A percentile compares a stretch with the other conserved stretches of the same genome.
phyloP scores from a whole-genome alignment of 345 rosid species.

The Carallia pectinifolia region DNA sequence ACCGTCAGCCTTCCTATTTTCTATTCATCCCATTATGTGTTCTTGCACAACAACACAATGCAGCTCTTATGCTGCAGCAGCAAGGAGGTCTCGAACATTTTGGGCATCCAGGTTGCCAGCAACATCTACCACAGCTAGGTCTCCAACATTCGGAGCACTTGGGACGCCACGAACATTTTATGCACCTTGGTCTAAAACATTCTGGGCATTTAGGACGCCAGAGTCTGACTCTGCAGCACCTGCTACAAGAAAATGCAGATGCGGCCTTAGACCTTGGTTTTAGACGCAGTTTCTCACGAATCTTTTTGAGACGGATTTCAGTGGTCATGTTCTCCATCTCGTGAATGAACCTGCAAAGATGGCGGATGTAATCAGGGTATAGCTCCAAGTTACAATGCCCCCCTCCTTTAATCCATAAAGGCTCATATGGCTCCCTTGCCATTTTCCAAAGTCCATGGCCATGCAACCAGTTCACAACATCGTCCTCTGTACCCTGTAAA shows the following conservation, averaged over 20 bases:
- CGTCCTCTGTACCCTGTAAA: slow-evolving; percentile 92
- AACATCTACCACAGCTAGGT: slow-evolving; percentile 35
- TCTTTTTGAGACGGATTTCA: slow-evolving; percentile 65
- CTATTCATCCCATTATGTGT: slow-evolving; percentile 19
- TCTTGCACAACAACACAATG: slow-evolving; percentile 41
- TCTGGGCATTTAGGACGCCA: slow-evolving; percentile 45
- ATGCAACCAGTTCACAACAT: slow-evolving; percentile 94
- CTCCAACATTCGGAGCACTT: slow-evolving; percentile 41
- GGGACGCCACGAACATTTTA: slow-evolving; percentile 31
- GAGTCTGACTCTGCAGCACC: slow-evolving; percentile 52
- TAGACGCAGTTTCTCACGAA: slow-evolving; percentile 48
- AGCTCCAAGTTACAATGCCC: slow-evolving; percentile 98
- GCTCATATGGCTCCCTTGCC: slow-evolving; percentile 90
- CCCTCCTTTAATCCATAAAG: slow-evolving; percentile 98
- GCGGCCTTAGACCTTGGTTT: slow-evolving; percentile 35
- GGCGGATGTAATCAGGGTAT: slow-evolving; percentile 86
- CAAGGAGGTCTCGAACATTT: slow-evolving; percentile 20
- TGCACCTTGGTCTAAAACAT: slow-evolving; percentile 32
- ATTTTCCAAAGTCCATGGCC: slow-evolving; percentile 89
- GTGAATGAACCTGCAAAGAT: slow-evolving; percentile 71
- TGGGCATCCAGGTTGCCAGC: not conserved
- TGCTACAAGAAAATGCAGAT: slow-evolving; percentile 2
- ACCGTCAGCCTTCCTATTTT: slow-evolving; percentile 33
- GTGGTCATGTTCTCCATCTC: slow-evolving; percentile 90
- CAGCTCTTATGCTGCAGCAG: slow-evolving; percentile 19